Base-by-base conservation (phyloP, 1,284 basidiomycete species). In the Rhodofomes roseus region DNA sequence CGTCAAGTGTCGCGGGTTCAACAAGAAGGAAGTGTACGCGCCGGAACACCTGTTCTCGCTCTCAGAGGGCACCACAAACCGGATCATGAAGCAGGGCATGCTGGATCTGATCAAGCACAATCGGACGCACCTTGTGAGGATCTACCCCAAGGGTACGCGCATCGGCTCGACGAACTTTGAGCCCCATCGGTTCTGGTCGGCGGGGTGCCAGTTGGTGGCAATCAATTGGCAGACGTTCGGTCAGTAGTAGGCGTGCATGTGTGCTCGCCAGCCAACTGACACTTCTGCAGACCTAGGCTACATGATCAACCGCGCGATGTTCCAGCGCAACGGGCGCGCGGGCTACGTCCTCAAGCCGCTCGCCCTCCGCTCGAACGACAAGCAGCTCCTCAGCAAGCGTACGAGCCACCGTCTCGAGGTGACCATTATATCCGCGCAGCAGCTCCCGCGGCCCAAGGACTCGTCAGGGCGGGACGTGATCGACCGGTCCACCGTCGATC, bases 171-270 rank as follows among this genome's bases (percentile, higher is more conserved):
- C 89, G 23, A 99, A 99, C 73, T 98, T 91, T 70, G 83, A 92
- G 65, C 96, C 96, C 4, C 87, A 93, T 73, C 83, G 89, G 40
- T 95, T 87, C 73, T 99, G 96, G 96, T 84, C 86, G 0, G 87
- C 88, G 0, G 96, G 96, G 0, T 87, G 89, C 18, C 96, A 99
- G 74, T 75, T 99, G n/a, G 95, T 97, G 0, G 95, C 97, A 6
- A 82, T 99, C 62, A 99, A 99, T 73, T 98, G 95, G 93, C 97
- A 99, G 74, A 99, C 95, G 0, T 89, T 89, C 66, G 94, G 93
- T 94, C 65, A 58, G 83, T 74, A 57, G 34, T 51, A 22, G 11
- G n/a, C n/a, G n/a, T n/a, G n/a, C 48, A 25, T 41, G 41, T 54
- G 62, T 29, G 14, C n/a, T 52, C 55, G 34, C 37, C 14, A 57